Conservation (phyloP, 305 asterid genomes). For the Solanum hybrid region DNA sequence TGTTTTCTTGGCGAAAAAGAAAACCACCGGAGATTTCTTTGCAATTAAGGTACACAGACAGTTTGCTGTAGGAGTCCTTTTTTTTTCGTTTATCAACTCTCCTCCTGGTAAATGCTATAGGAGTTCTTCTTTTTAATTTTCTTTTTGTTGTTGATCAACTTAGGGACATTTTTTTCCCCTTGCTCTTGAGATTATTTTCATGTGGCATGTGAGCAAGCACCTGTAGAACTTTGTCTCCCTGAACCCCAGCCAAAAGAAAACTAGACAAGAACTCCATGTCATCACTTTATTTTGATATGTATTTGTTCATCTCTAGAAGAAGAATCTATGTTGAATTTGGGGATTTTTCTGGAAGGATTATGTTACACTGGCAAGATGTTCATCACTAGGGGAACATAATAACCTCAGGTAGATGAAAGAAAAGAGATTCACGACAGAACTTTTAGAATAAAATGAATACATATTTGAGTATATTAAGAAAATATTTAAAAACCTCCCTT, state of each 20-base stretch:
- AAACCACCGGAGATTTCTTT: conserved; percentile 93
- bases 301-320: neutral
- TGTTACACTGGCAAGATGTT: neutral
- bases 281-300: neutral
- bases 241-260: neutral
- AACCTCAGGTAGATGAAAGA: neutral
- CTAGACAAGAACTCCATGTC: neutral
- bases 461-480: neutral
- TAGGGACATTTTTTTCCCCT: neutral
- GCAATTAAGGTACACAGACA: conserved; percentile 73
- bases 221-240: neutral
- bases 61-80: neutral
- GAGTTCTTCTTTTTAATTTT: neutral
- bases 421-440: neutral
- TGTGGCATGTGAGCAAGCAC: neutral
- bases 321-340: neutral
- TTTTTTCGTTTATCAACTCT: neutral
- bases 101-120: neutral
- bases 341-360: neutral
- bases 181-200: neutral
- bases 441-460: neutral
- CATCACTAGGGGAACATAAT: neutral
- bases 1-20: conserved; percentile 93
- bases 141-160: neutral
- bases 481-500: neutral